These are phyloP conservation scores for Pinus tabuliformis DNA, from an alignment of 75 land plant species.

Conservation along the genomic window DNA sequence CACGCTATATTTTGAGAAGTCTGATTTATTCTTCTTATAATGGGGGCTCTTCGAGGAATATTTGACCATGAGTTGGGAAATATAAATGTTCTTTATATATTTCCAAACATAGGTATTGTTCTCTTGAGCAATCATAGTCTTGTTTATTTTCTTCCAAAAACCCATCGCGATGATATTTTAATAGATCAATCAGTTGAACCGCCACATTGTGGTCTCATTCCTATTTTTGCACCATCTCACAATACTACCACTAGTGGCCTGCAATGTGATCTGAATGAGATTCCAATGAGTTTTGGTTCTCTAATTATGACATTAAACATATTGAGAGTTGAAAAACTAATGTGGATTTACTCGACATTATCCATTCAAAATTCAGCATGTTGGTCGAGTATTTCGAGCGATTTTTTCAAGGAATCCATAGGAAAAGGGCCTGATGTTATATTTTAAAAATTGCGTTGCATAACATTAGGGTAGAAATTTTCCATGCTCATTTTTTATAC, in stretches of 20 bases:
- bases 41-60: slow-evolving; percentile 93
- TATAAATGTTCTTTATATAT: slow-evolving; percentile 70
- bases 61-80: slow-evolving; percentile 96
- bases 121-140: slow-evolving; percentile 85
- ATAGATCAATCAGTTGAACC: slow-evolving; percentile 71
- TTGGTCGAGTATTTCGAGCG: no score
- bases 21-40: slow-evolving; percentile 67
- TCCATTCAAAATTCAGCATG: slow-evolving; percentile 40
- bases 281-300: slow-evolving; percentile 78
- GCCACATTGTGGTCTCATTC: slow-evolving; percentile 94
- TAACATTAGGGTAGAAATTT: no score
- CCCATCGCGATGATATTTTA: slow-evolving; percentile 63
- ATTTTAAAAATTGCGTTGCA: no score
- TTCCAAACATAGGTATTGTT: slow-evolving; percentile 60
- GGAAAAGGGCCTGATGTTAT: no score
- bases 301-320: slow-evolving; percentile 81
- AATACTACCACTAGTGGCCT: slow-evolving; percentile 89
- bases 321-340: slow-evolving; percentile 57
- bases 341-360: slow-evolving; percentile 84
- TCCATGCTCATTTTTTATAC: no score
- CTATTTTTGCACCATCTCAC: slow-evolving; percentile 68
- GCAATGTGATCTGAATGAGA: slow-evolving; percentile 69
- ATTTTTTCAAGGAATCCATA: no score
- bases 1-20: slow-evolving; percentile 34
- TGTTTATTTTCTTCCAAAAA: slow-evolving; percentile 70